Percentiles rank a stretch among this genome's conserved stretches.
Conservation (phyloP, 179 eudicot genomes). For the Beta lomatogona region DNA sequence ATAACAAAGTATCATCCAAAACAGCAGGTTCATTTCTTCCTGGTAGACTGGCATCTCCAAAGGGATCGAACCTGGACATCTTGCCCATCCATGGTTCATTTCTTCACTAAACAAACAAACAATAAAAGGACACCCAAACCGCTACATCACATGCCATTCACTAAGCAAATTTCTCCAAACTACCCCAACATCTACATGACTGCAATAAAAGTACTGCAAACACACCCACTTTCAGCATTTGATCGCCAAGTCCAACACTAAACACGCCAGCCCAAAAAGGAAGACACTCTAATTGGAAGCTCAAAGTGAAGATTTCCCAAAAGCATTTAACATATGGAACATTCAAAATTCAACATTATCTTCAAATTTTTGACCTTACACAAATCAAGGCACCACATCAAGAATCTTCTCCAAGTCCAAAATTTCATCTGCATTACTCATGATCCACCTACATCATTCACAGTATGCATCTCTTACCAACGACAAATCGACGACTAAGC, state of each 20-base stretch:
- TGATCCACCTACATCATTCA: not conserved
- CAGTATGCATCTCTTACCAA: not conserved
- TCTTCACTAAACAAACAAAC: not conserved
- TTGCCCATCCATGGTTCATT: constrained; percentile 3
- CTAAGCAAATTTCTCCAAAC: not conserved
- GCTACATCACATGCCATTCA: not conserved
- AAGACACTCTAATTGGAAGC: not conserved
- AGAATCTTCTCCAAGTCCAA: not conserved
- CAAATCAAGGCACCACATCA: not conserved
- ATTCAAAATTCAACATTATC: not conserved
- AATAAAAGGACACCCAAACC: not conserved
- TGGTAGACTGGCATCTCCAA: not conserved
- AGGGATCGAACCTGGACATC: not conserved
- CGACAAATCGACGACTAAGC: not conserved
- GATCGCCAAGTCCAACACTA: not conserved
- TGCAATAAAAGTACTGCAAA: no score
- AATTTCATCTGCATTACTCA: not conserved
- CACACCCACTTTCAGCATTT: no score
- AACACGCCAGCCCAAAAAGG: not conserved
- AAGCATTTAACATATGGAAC: not conserved
- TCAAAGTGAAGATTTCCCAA: not conserved
- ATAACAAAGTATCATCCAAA: not conserved
- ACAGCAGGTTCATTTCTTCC: not conserved
- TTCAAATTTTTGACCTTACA: not conserved
- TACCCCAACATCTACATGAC: not conserved